Conservation (phyloP, 2,329 filamentous ascomycete genomes). For the Aspergillus carbonarius region DNA sequence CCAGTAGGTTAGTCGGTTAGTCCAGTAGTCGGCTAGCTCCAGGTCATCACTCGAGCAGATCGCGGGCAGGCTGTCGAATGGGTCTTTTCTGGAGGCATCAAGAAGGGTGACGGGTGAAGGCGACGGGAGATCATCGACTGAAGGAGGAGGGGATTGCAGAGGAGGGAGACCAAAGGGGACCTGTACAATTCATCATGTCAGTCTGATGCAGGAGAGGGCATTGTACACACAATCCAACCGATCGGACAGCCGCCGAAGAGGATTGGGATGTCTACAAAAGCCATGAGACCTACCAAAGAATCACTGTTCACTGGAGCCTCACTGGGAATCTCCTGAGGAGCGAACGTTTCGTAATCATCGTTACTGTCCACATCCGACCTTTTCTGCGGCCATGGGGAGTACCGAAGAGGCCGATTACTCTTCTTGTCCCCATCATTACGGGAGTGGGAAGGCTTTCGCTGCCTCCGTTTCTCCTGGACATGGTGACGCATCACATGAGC, state of each 20-base stretch:
- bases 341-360: background rate
- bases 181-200: background rate
- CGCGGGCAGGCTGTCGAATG: slow-evolving; percentile 33
- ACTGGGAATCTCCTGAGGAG: background rate
- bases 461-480: slow-evolving; percentile 42
- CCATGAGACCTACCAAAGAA: slow-evolving; percentile 7
- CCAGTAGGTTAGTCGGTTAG: slow-evolving; percentile 40
- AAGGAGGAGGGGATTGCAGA: slow-evolving; percentile 1
- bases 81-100: slow-evolving; percentile 32
- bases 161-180: background rate
- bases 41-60: slow-evolving; percentile 27
- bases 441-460: slow-evolving; percentile 29
- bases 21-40: slow-evolving; percentile 38
- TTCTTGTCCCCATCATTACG: slow-evolving; percentile 16
- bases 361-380: slow-evolving; percentile 4
- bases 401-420: slow-evolving; percentile 16
- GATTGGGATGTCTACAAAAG: no score
- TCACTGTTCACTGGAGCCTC: background rate
- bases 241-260: no score
- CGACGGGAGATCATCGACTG: slow-evolving; percentile 8
- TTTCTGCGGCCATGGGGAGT: slow-evolving; percentile 28
- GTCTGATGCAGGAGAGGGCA: background rate
- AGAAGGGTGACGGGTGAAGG: slow-evolving; percentile 28
- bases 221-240: background rate
- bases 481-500: slow-evolving; percentile 48